Base-by-base conservation (phyloP, 2,329 filamentous ascomycete genomes). In the Hymenoscyphus repandus region DNA sequence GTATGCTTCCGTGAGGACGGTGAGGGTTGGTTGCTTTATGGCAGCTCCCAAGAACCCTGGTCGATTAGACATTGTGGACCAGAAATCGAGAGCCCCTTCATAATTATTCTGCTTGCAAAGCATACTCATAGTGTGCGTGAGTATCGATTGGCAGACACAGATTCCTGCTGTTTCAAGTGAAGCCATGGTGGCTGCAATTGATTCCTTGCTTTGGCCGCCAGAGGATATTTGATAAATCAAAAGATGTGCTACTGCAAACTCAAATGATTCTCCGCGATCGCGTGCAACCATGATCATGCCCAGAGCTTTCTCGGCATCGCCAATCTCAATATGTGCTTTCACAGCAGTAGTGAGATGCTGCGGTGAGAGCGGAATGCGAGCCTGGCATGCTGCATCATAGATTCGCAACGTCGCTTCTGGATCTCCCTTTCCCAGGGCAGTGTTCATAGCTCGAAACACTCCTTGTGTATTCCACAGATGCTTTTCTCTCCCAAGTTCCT, bases 1-100 rank as follows among this genome's bases (percentile, higher is more conserved):
- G 42, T 64, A 65, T 12, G 57, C 59, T 15, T 58, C 55, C 17
- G 65, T 48, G 34, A 67, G 60, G 6, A 60, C 58, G 5, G 54
- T 64, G 4, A 66, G 55, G n/a, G 49, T 60, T 5, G 48, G 32
- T 12, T 66, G 50, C 17, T 57, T 48, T 3, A 58, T 53, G 6
- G 41, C 46, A n/a, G 50, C 52, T 22, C 39, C 43, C 20, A 41
- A 17, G n/a, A 58, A 17, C 31, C 46, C 30, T 22, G 55, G 50
- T 10, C 53, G 55, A 20, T 40, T 38, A 38, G 59, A 61, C 43
- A 63, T 53, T 20, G 53, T 51, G 6, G 53, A 51, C 64, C 62
- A 68, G 13, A 67, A 56, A 17, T 60, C 52, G 22, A 65, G 45
- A n/a, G 62, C 63, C n/a, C 53, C 37, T 5, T 42, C 47, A 40